phyloP scores from a whole-genome alignment of 2,329 filamentous ascomycete genomes.

The Calonectria ilicicola region DNA sequence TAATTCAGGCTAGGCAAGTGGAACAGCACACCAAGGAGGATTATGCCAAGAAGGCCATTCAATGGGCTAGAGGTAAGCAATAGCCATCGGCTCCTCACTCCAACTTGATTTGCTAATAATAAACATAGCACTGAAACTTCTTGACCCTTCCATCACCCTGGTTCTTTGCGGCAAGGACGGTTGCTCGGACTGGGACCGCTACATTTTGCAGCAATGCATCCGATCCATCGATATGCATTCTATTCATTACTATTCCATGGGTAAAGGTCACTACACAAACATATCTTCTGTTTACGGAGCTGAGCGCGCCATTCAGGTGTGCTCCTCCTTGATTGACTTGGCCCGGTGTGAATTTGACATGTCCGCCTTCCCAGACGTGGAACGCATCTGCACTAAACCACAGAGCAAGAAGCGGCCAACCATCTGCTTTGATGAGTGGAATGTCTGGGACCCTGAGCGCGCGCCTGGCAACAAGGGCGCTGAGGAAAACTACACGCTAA shows the following conservation, averaged over 20 bases:
- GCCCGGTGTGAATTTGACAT: slow-evolving; percentile 29
- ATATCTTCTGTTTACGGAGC: slow-evolving; percentile 77
- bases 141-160: slow-evolving; percentile 74
- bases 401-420: slow-evolving; percentile 66
- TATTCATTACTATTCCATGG: slow-evolving; percentile 66
- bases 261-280: slow-evolving; percentile 81
- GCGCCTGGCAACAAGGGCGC: slow-evolving; percentile 78
- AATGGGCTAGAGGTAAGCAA: slow-evolving; percentile 69
- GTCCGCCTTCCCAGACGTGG: slow-evolving; percentile 53
- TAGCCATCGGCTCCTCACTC: accelerated
- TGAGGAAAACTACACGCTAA: slow-evolving; percentile 79
- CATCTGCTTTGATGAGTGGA: slow-evolving; percentile 88
- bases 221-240: slow-evolving; percentile 72
- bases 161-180: slow-evolving; percentile 80
- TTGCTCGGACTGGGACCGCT: slow-evolving; percentile 77
- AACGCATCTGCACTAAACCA: slow-evolving; percentile 72
- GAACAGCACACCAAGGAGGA: slow-evolving; percentile 75
- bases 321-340: slow-evolving; percentile 73
- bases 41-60: slow-evolving; percentile 74
- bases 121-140: slow-evolving; percentile 67
- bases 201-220: slow-evolving; percentile 47
- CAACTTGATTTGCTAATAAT: background rate
- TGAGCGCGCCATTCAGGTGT: slow-evolving; percentile 78
- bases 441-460: slow-evolving; percentile 80
- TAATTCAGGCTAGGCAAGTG: slow-evolving; percentile 59